A percentile compares a stretch with the other conserved stretches of the same genome.
These are phyloP conservation scores for Backusella circina DNA, from an alignment of 192 early-diverging fungal species.

Conservation along the genomic window DNA sequence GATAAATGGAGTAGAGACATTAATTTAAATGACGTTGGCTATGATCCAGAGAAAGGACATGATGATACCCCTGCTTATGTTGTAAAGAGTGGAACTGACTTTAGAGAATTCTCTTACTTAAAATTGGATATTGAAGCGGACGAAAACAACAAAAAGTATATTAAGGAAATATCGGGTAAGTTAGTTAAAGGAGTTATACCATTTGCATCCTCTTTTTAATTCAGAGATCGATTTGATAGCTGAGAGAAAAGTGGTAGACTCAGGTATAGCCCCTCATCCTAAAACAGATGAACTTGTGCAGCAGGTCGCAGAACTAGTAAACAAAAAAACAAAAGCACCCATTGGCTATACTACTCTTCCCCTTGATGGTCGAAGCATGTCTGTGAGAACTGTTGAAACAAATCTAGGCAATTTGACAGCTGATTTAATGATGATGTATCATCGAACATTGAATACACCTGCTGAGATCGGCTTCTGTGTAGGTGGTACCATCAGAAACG, in stretches of 20 bases:
- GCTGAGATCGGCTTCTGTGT: conserved; percentile 45
- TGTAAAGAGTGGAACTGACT: conserved; percentile 69
- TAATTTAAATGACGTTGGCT: conserved; percentile 31
- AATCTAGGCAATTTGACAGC: conserved; percentile 59
- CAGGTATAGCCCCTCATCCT: conserved; percentile 32
- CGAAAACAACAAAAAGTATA: conserved; percentile 21
- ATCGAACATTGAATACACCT: conserved; percentile 23
- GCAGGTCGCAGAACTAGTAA: conserved; percentile 44
- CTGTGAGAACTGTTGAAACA: conserved; percentile 56
- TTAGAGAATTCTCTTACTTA: conserved; percentile 57
- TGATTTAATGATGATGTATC: conserved; percentile 62
- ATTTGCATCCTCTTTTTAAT: not conserved
- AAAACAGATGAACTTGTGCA: conserved; percentile 42
- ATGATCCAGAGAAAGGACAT: conserved; percentile 36
- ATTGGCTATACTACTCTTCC: conserved; percentile 50
- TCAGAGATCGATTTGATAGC: conserved; percentile 14
- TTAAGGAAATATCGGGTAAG: conserved; percentile 31
- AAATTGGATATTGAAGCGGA: conserved; percentile 34
- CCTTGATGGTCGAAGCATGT: conserved; percentile 56
- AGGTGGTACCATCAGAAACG: conserved; percentile 64
- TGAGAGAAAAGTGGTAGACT: conserved; percentile 41
- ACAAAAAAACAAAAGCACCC: conserved; percentile 45
- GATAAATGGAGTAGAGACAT: conserved; percentile 34
- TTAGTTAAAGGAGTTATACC: not conserved
- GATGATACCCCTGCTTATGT: conserved; percentile 37